Evolutionary conservation across 73 alveolate genomes (phyloP).

Genomic region (Paraurostyla sp.): DNA sequence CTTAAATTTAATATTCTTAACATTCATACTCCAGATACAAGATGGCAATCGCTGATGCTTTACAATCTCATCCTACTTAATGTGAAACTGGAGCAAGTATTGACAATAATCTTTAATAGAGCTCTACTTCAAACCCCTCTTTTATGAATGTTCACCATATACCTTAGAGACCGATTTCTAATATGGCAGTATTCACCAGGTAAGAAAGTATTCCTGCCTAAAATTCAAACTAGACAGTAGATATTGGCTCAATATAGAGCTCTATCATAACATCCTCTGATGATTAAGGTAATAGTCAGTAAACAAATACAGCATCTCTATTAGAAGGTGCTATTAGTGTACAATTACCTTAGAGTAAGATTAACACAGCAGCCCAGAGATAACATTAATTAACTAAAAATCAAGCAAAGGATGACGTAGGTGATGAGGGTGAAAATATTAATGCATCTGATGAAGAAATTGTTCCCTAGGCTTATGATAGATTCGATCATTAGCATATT

Average conservation of each 20-base stretch:
- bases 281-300: background rate
- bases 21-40: background rate
- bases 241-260: background rate
- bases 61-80: background rate
- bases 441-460: slow-evolving; percentile 16
- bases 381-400: background rate
- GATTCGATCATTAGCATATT: background rate
- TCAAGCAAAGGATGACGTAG: slow-evolving; percentile 1
- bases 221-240: background rate
- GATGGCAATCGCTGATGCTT: background rate
- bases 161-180: slow-evolving; percentile 16
- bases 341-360: slow-evolving; percentile 20
- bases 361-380: background rate
- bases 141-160: background rate
- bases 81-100: slow-evolving; percentile 51
- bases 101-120: slow-evolving; percentile 2
- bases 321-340: slow-evolving; percentile 26
- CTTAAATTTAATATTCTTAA: background rate
- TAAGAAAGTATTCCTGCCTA: background rate
- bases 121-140: background rate
- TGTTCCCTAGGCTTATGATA: background rate
- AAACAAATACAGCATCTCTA: slow-evolving; percentile 35
- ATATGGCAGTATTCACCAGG: background rate
- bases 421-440: slow-evolving; percentile 37
- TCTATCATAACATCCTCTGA: background rate